Base-by-base conservation (phyloP, 768 basidiomycete genomes). In the Fistulinella prunicolor region DNA sequence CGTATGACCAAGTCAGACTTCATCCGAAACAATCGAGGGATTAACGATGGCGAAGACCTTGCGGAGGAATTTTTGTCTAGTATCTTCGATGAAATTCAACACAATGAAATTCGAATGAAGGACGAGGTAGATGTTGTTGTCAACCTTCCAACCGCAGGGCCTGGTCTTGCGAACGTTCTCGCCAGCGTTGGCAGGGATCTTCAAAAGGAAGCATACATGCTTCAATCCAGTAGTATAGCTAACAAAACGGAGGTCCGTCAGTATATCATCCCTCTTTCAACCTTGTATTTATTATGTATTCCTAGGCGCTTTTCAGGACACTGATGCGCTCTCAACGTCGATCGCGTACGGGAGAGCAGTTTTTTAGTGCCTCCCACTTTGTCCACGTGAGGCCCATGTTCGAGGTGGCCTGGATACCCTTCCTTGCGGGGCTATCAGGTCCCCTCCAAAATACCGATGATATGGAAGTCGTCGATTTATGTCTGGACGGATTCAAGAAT, bases 351-450 rank as follows among this genome's bases (percentile, higher is more conserved):
- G 80, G 76, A 21, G 92, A 96, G 53, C 90, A 95, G 53, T 99
- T 93, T 72, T 96, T 94, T 72, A 92, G 90, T 53, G 96, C 96
- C 1, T 96, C 92, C 0, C 90, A 97, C 61, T 91, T 94, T 53
- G 82, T 97, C 48, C 96, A 99, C 64, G 95, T 98, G 51, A 81
- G 85, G 30, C 95, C 96, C 17, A 99, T 99, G 96, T 96, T 99
- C 59, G 95, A 98, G 68, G 94, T 97, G 7, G 94, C 93, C 19
- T 99, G 96, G 96, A 98, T 98, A 72, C 85, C 96, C 1, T 94
- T 97, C 70, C 78, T 99, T 20, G 95, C 96, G 13, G 94, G 94
- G 10, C 75, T 98, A 23, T 98, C 96, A 9, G 91, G 84, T 0
- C 95, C 94, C 14, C 75, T 98, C 37, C 96, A 98, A 66, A 90